A percentile compares a stretch with the other conserved stretches of the same genome.
These are phyloP conservation scores for Xenoacremonium recifei DNA, from an alignment of 2,329 filamentous ascomycete genomes.

Conservation along the genomic window DNA sequence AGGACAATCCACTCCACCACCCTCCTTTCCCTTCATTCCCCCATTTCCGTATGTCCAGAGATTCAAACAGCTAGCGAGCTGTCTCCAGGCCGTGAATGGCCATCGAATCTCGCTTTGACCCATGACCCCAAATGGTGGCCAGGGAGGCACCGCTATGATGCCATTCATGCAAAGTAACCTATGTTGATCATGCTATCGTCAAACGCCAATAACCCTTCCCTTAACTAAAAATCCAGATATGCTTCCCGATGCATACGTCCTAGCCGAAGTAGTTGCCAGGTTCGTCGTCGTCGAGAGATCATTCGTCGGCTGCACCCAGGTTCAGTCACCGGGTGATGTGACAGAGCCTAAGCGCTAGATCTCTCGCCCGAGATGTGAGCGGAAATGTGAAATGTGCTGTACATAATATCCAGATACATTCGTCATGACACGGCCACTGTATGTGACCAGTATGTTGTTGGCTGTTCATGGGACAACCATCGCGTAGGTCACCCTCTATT, in stretches of 20 bases:
- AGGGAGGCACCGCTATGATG: constrained; percentile 19
- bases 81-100: too few relatives aligned
- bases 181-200: constrained; percentile 39
- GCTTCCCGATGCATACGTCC: constrained; percentile 12
- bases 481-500: not conserved
- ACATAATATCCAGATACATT: constrained; percentile 39
- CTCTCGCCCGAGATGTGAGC: constrained; percentile 3
- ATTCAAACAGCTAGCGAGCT: too few relatives aligned
- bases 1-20: constrained; percentile 14
- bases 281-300: too few relatives aligned
- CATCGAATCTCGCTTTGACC: constrained; percentile 14
- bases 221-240: constrained; percentile 17
- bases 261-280: too few relatives aligned
- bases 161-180: constrained; percentile 31
- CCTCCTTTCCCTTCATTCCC: too few relatives aligned
- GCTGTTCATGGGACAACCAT: constrained; percentile 1
- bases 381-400: constrained; percentile 28
- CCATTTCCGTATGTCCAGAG: constrained; percentile 8
- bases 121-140: constrained; percentile 11
- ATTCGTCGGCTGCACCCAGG: constrained; percentile 3
- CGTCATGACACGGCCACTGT: constrained; percentile 24
- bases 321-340: constrained; percentile 7
- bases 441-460: constrained; percentile 13
- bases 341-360: constrained; percentile 2
- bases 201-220: constrained; percentile 27